phyloP scores from a whole-genome alignment of 768 basidiomycete genomes.

The Saitozyma sp. region DNA sequence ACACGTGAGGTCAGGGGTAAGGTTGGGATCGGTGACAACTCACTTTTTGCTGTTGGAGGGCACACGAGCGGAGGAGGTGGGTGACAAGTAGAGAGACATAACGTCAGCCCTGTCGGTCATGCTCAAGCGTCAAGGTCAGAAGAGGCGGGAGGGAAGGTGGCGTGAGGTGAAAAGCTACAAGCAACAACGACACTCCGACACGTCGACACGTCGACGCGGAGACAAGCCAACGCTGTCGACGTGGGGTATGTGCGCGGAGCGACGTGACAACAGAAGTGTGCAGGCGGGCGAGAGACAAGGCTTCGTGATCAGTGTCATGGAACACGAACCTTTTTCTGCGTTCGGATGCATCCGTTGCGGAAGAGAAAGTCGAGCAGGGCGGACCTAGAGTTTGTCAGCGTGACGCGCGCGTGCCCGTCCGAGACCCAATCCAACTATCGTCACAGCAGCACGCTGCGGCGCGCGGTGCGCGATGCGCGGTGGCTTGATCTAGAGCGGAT shows the following conservation, averaged over 20 bases:
- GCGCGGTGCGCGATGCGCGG: not conserved
- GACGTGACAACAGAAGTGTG: too few relatives aligned
- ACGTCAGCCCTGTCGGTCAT: not conserved
- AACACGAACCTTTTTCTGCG: conserved; percentile 80
- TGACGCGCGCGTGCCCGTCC: too few relatives aligned
- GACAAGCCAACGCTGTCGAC: not conserved
- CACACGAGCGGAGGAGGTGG: not conserved
- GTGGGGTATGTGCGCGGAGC: too few relatives aligned
- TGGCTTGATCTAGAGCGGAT: too few relatives aligned
- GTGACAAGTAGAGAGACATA: not conserved
- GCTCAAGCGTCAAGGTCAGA: too few relatives aligned
- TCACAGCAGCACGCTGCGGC: not conserved
- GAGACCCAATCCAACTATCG: not conserved
- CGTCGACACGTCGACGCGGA: too few relatives aligned
- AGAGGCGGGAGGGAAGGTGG: too few relatives aligned
- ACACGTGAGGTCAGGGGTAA: not conserved
- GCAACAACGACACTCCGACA: conserved; percentile 1
- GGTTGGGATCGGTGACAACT: not conserved
- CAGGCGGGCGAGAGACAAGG: too few relatives aligned
- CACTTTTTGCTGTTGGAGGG: conserved; percentile 38
- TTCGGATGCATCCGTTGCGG: conserved; percentile 94
- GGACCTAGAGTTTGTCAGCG: conserved; percentile 58
- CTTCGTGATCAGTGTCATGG: not conserved
- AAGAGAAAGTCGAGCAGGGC: conserved; percentile 90
- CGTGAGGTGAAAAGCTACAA: not conserved